phyloP scores from a whole-genome alignment of 2,329 filamentous ascomycete genomes.

The Sporothrix phasma region DNA sequence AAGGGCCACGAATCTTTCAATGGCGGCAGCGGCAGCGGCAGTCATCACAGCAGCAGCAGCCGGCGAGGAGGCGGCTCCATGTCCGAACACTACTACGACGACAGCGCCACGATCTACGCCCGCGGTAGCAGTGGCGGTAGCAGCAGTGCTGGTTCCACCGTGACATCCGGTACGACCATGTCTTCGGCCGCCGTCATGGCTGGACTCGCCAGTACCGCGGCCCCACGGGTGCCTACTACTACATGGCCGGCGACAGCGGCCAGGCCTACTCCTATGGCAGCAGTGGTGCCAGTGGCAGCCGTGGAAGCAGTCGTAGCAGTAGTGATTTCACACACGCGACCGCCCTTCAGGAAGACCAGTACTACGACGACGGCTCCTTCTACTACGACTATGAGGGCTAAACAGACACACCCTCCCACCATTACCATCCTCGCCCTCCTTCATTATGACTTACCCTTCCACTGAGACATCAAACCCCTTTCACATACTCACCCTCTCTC shows the following conservation, averaged over 20 bases:
- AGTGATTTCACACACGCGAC: constrained; percentile 12
- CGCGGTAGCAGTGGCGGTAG: constrained; percentile 1
- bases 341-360: background rate
- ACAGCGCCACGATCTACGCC: constrained; percentile 3
- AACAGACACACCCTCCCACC: background rate
- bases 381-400: constrained; percentile 17
- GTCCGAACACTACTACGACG: constrained; percentile 11
- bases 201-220: background rate
- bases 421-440: background rate
- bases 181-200: background rate
- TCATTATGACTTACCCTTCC: background rate
- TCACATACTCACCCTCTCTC: background rate
- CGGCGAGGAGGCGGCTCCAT: background rate
- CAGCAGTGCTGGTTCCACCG: background rate
- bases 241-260: background rate
- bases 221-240: constrained; percentile 5
- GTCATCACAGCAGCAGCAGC: constrained; percentile 19
- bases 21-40: constrained; percentile 35
- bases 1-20: constrained; percentile 41
- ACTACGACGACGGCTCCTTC: constrained; percentile 14
- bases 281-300: background rate
- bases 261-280: constrained; percentile 8
- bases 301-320: constrained; percentile 15
- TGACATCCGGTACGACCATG: background rate
- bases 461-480: too few species aligned